phyloP scores from a whole-genome alignment of 1,284 basidiomycete genomes.

The Laetiporus sulphureus region DNA sequence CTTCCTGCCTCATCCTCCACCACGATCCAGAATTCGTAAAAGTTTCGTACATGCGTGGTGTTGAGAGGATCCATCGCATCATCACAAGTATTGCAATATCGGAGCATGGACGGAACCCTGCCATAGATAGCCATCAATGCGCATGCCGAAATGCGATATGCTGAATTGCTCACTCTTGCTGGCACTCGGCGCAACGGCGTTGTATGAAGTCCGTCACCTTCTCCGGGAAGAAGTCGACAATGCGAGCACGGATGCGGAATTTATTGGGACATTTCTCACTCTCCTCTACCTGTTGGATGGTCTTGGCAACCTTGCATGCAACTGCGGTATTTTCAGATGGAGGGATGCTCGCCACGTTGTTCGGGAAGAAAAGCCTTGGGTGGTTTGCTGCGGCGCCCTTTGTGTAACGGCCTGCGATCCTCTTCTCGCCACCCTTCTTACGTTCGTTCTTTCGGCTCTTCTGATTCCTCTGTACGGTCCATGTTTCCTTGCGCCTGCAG shows the following conservation, averaged over 20 bases:
- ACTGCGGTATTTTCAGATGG: no score
- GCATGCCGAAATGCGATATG: not conserved
- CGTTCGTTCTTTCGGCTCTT: no score
- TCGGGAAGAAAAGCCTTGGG: no score
- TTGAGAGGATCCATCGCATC: constrained; percentile 33
- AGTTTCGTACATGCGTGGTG: constrained; percentile 38
- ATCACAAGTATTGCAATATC: constrained; percentile 43
- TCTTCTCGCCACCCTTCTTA: no score
- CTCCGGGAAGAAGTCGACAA: constrained; percentile 50
- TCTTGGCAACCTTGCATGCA: no score
- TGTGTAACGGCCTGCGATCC: no score
- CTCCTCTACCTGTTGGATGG: constrained; percentile 34
- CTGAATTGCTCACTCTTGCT: constrained; percentile 38
- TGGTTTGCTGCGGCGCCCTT: no score
- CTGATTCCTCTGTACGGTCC: constrained; percentile 10
- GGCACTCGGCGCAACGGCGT: constrained; percentile 46
- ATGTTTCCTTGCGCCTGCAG: constrained; percentile 23
- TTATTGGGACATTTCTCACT: constrained; percentile 29
- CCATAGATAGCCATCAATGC: constrained; percentile 24
- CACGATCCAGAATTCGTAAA: constrained; percentile 41
- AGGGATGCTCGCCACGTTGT: no score
- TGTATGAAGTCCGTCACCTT: constrained; percentile 39
- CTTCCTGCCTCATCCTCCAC: constrained; percentile 42
- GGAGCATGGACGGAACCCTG: constrained; percentile 33
- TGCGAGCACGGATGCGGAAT: constrained; percentile 42